phyloP scores from a whole-genome alignment of 2,329 filamentous ascomycete species.

The Thelonectria blattea region DNA sequence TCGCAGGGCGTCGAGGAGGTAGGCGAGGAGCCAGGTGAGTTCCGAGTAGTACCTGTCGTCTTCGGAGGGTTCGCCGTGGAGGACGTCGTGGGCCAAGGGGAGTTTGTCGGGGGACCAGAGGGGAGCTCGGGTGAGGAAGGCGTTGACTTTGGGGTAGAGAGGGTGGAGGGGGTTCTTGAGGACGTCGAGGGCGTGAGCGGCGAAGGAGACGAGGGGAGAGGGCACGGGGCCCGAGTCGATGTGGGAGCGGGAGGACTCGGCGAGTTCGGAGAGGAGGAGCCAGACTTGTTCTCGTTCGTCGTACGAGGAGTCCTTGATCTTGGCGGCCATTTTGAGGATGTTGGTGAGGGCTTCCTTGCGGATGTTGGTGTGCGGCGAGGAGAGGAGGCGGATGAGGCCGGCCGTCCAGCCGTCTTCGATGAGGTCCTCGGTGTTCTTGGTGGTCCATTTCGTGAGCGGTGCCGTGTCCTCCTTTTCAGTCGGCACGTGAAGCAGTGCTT shows the following conservation, averaged over 20 bases:
- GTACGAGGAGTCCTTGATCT: slow-evolving; percentile 71
- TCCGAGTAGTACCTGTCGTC: slow-evolving; percentile 78
- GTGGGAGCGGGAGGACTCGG: slow-evolving; percentile 70
- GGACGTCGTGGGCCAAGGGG: slow-evolving; percentile 69
- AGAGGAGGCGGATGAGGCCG: slow-evolving; percentile 75
- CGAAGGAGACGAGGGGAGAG: slow-evolving; percentile 77
- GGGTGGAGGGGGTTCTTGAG: slow-evolving; percentile 78
- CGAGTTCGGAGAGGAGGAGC: slow-evolving; percentile 78
- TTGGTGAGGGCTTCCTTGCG: slow-evolving; percentile 77
- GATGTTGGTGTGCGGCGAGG: slow-evolving; percentile 76
- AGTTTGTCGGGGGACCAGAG: slow-evolving; percentile 77
- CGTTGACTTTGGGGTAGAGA: slow-evolving; percentile 86
- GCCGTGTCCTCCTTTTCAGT: slow-evolving; percentile 56
- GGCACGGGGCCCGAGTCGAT: slow-evolving; percentile 68
- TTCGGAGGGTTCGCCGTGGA: slow-evolving; percentile 70
- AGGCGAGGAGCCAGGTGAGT: slow-evolving; percentile 74
- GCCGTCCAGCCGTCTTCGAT: slow-evolving; percentile 78
- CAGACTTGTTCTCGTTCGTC: slow-evolving; percentile 80
- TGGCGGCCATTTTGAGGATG: slow-evolving; percentile 68
- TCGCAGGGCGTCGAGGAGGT: slow-evolving; percentile 72
- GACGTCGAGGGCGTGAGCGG: slow-evolving; percentile 71
- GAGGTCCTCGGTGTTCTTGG: slow-evolving; percentile 78
- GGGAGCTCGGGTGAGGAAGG: slow-evolving; percentile 79
- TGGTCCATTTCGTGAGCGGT: slow-evolving; percentile 68
- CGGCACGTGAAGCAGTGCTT: slow-evolving; percentile 58